Conservation (phyloP, 371 early-diverging fungal genomes). For the Mortierella sp. region DNA sequence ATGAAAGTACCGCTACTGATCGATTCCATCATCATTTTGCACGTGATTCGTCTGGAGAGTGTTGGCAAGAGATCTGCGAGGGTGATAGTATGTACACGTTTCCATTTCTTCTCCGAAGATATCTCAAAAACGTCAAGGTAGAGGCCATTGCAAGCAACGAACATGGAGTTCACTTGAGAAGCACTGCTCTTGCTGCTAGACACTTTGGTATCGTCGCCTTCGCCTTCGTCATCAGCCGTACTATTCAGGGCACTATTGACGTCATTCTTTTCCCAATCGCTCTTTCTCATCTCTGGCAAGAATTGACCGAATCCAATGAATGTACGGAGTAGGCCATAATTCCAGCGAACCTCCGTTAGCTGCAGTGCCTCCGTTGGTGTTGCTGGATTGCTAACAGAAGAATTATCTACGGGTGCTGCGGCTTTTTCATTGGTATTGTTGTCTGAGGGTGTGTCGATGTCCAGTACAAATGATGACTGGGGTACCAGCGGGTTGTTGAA, state of each 20-base stretch:
- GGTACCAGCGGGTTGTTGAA: conserved; percentile 48
- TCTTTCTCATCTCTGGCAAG: conserved; percentile 67
- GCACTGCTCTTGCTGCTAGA: conserved; percentile 3
- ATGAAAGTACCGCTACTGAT: conserved; percentile 49
- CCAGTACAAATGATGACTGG: conserved; percentile 21
- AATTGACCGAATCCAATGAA: conserved; percentile 74
- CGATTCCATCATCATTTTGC: conserved; percentile 57
- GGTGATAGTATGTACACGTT: conserved; percentile 39
- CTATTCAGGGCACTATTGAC: conserved; percentile 41
- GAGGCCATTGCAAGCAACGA: conserved; percentile 48
- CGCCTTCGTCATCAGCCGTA: conserved; percentile 23
- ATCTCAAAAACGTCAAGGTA: conserved; percentile 48
- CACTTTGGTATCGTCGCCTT: conserved; percentile 14
- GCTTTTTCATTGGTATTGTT: conserved; percentile 12
- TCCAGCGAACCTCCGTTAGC: conserved; percentile 20
- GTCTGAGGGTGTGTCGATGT: conserved; percentile 20
- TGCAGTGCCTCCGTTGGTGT: neutral
- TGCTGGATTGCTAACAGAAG: neutral
- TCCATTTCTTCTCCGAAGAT: conserved; percentile 40
- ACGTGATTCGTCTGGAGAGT: conserved; percentile 49
- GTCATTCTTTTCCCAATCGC: conserved; percentile 59
- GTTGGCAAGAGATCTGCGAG: conserved; percentile 47
- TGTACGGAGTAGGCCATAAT: conserved; percentile 43
- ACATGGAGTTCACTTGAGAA: conserved; percentile 4
- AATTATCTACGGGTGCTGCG: neutral